A percentile compares a stretch with the other conserved stretches of the same genome.
phyloP scores from a whole-genome alignment of 805 yeast genomes.

The Yamadazyma akitaensis region DNA sequence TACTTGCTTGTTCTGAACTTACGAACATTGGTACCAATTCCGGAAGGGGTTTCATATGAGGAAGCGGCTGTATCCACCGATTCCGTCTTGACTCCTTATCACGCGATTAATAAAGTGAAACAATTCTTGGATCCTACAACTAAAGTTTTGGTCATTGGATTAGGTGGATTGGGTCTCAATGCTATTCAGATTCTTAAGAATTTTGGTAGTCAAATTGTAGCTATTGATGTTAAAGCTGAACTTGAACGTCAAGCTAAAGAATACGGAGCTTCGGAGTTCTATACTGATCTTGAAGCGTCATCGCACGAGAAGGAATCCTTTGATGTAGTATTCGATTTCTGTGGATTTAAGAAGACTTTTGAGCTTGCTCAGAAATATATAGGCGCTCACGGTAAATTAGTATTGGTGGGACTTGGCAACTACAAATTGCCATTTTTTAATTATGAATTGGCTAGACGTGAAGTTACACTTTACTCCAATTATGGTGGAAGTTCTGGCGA shows the following conservation, averaged over 20 bases:
- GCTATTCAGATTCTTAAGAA: conserved; percentile 37
- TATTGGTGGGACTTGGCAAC: conserved; percentile 43
- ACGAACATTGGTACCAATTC: conserved; percentile 35
- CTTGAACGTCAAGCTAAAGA: conserved; percentile 24
- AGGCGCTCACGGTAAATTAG: conserved; percentile 33
- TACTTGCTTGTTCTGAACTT: conserved; percentile 36
- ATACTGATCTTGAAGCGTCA: conserved; percentile 27
- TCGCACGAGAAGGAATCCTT: conserved; percentile 30
- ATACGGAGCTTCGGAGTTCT: conserved; percentile 42
- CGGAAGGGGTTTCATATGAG: conserved; percentile 36
- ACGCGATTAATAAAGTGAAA: conserved; percentile 36
- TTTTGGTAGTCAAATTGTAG: conserved; percentile 33
- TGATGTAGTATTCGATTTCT: conserved; percentile 39
- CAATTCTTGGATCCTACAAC: conserved; percentile 25
- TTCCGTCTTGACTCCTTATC: conserved; percentile 42
- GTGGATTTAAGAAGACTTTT: conserved; percentile 31
- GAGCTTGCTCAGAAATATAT: conserved; percentile 29
- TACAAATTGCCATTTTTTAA: conserved; percentile 28
- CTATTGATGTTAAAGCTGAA: conserved; percentile 30
- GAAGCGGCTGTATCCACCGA: conserved; percentile 42
- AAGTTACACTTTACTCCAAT: conserved; percentile 35
- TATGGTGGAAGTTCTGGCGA: conserved; percentile 46
- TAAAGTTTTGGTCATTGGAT: conserved; percentile 37
- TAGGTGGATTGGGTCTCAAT: conserved; percentile 43
- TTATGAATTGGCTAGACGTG: conserved; percentile 38